Percentiles rank a stretch among this genome's conserved stretches.
phyloP scores from a whole-genome alignment of 768 basidiomycete genomes.

The Fistulinella prunicolor region DNA sequence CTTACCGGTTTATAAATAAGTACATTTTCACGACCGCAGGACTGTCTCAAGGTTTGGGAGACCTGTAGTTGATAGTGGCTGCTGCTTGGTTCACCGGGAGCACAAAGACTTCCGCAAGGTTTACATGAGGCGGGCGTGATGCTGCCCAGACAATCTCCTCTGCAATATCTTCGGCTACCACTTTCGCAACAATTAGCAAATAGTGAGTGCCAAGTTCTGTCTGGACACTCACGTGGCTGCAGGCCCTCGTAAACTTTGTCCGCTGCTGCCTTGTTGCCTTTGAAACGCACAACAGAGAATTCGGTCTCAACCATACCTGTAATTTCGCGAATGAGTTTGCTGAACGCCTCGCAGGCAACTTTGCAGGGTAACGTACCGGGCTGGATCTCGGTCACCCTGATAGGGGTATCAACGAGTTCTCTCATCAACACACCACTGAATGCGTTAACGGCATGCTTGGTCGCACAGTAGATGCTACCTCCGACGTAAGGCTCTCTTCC shows the following conservation, averaged over 20 bases:
- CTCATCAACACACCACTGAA: conserved; percentile 80
- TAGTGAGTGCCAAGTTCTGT: neutral
- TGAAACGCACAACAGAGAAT: conserved; percentile 88
- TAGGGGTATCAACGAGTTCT: conserved; percentile 89
- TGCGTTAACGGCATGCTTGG: conserved; percentile 81
- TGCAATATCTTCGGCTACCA: conserved; percentile 83
- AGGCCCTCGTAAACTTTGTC: conserved; percentile 90
- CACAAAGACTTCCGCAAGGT: conserved; percentile 78
- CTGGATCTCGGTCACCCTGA: conserved; percentile 92
- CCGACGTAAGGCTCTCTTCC: conserved; percentile 86
- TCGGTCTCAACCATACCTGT: conserved; percentile 86
- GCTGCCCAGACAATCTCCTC: conserved; percentile 99
- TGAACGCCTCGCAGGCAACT: too few species aligned
- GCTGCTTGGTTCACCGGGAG: conserved; percentile 80
- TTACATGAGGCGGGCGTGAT: conserved; percentile 86
- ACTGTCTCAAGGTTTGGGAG: conserved; percentile 16
- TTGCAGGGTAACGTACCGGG: conserved; percentile 61
- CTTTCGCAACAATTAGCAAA: conserved; percentile 36
- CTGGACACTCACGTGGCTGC: conserved; percentile 63
- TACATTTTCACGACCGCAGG: neutral
- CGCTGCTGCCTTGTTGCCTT: conserved; percentile 78
- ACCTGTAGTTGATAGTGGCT: conserved; percentile 59
- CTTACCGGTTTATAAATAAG: neutral
- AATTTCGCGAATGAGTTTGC: neutral
- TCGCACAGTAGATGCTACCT: conserved; percentile 91